Evolutionary conservation across 2,329 filamentous ascomycete genomes (phyloP).

Genomic region (Pleurostoma richardsiae): DNA sequence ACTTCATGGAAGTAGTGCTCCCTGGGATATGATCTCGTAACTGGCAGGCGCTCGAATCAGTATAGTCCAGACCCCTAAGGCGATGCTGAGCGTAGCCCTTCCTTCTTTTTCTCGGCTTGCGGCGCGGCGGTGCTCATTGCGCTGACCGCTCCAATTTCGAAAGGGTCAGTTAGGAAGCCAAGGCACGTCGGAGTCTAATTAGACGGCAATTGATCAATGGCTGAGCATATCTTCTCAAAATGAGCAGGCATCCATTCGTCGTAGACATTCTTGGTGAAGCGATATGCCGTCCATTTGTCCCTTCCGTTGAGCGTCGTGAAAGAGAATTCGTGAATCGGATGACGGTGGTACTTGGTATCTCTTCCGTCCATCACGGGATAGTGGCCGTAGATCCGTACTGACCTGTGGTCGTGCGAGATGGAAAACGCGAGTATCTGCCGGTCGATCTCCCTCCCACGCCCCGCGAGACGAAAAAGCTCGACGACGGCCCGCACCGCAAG

Average conservation of each 20-base stretch:
- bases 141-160: too few species aligned
- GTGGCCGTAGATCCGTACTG: conserved; percentile 32
- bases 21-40: too few species aligned
- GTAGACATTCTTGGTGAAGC: conserved; percentile 29
- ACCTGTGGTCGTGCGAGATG: conserved; percentile 26
- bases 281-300: conserved; percentile 29
- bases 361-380: conserved; percentile 29
- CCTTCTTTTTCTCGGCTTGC: too few species aligned
- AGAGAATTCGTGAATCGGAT: conserved; percentile 25
- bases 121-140: too few species aligned
- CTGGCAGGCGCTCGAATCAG: too few species aligned
- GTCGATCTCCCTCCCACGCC: conserved; percentile 28
- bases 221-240: conserved; percentile 28
- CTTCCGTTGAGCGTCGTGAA: conserved; percentile 24
- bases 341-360: conserved; percentile 26
- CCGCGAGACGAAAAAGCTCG: conserved; percentile 30
- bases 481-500: conserved; percentile 30
- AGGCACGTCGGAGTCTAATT: neutral
- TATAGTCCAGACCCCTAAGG: too few species aligned
- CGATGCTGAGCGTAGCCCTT: too few species aligned
- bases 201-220: conserved; percentile 23
- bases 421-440: conserved; percentile 38
- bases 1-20: too few species aligned
- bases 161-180: too few species aligned
- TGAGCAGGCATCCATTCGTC: conserved; percentile 26